Percentiles rank a stretch among this genome's conserved stretches.
phyloP scores from a whole-genome alignment of 169 alveolate species.

The Plasmodium inui region DNA sequence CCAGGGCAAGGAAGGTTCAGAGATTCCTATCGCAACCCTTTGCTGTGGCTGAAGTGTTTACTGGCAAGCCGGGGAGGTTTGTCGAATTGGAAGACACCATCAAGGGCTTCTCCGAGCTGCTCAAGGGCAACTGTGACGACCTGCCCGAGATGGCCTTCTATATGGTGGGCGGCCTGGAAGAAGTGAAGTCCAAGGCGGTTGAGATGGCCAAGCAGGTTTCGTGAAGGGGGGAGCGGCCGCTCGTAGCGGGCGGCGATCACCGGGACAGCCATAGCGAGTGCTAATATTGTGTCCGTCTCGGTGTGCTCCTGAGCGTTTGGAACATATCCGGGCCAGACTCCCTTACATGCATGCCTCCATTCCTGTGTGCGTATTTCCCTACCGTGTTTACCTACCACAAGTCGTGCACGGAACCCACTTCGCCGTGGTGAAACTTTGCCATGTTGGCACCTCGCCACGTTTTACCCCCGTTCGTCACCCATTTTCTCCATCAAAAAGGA shows the following conservation, averaged over 20 bases:
- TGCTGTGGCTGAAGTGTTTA: constrained; percentile 96
- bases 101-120: constrained; percentile 90
- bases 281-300: not conserved
- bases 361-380: not conserved
- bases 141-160: constrained; percentile 97
- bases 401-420: not conserved
- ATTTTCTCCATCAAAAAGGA: not conserved
- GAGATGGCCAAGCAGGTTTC: constrained; percentile 80
- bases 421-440: not conserved
- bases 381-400: not conserved
- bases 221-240: not conserved
- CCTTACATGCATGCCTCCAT: not conserved
- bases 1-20: constrained; percentile 97
- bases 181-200: constrained; percentile 91
- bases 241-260: not conserved
- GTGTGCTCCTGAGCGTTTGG: not conserved
- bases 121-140: constrained; percentile 96
- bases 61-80: constrained; percentile 96
- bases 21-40: constrained; percentile 97
- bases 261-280: not conserved
- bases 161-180: constrained; percentile 96
- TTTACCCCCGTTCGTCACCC: not conserved
- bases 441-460: not conserved
- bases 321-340: not conserved
- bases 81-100: constrained; percentile 94